A percentile compares a stretch with the other conserved stretches of the same genome.
Evolutionary conservation across 257 asterid genomes (phyloP).

Genomic region (Echites panduratus): DNA sequence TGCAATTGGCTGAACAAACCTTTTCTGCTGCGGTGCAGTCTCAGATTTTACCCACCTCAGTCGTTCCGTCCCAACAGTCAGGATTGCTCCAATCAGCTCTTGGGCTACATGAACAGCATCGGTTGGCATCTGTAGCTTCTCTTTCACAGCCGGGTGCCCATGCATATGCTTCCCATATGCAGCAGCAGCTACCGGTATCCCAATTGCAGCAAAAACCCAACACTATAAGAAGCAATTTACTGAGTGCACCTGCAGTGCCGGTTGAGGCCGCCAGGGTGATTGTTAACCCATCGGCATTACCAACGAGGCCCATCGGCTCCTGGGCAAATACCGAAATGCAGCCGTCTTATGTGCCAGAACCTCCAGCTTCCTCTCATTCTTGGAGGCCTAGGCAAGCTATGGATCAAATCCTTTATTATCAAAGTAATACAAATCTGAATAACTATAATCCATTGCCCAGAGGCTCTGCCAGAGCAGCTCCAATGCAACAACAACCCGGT

Average conservation of each 20-base stretch:
- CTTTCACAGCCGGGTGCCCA: constrained; percentile 22
- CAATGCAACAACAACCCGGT: constrained; percentile 6
- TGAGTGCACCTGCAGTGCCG: constrained; percentile 18
- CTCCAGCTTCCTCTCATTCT: constrained; percentile 23
- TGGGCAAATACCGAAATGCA: constrained; percentile 21
- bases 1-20: constrained; percentile 26
- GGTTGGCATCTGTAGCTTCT: constrained; percentile 25
- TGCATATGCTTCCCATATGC: constrained; percentile 28
- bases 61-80: constrained; percentile 31
- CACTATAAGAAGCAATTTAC: constrained; percentile 30
- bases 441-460: constrained; percentile 24
- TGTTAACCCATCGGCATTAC: constrained; percentile 23
- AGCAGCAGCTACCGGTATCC: constrained; percentile 28
- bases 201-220: constrained; percentile 34
- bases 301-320: constrained; percentile 19
- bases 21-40: constrained; percentile 19
- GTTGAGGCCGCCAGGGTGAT: constrained; percentile 17
- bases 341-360: constrained; percentile 30
- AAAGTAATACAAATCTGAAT: constrained; percentile 28
- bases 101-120: constrained; percentile 26
- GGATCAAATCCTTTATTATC: constrained; percentile 31
- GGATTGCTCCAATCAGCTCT: constrained; percentile 27
- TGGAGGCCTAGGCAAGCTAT: constrained; percentile 37
- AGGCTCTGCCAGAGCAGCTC: constrained; percentile 24
- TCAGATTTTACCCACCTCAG: constrained; percentile 28